These are phyloP conservation scores for Usnea hakonensis DNA, from an alignment of 495 filamentous ascomycete species.

Conservation along the genomic window DNA sequence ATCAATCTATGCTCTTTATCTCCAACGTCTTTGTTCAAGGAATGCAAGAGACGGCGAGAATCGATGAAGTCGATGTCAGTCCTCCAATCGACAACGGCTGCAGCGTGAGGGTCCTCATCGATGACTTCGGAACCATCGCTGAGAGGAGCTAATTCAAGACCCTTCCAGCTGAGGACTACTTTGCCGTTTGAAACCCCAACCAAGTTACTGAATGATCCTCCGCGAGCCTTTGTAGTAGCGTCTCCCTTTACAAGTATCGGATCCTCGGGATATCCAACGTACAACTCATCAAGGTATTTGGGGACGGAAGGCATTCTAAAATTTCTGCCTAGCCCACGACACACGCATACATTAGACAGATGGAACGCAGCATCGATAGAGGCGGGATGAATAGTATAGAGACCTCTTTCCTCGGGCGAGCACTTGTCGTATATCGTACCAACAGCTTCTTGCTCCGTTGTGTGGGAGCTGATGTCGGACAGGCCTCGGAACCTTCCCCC, in stretches of 20 bases:
- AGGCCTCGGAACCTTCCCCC: slow-evolving; percentile 19
- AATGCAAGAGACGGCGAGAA: slow-evolving; percentile 22
- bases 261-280: too few species aligned
- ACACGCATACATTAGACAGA: slow-evolving; percentile 2
- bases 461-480: slow-evolving; percentile 7
- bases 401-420: background rate
- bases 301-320: slow-evolving; percentile 9
- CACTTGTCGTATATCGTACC: slow-evolving; percentile 18
- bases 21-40: slow-evolving; percentile 8
- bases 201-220: too few species aligned
- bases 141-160: slow-evolving; percentile 6
- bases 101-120: slow-evolving; percentile 21
- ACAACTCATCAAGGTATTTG: slow-evolving; percentile 9
- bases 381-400: slow-evolving; percentile 11
- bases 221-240: too few species aligned
- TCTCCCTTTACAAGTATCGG: background rate
- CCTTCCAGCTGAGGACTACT: slow-evolving; percentile 1
- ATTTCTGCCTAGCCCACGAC: background rate
- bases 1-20: slow-evolving; percentile 5
- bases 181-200: background rate
- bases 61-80: slow-evolving; percentile 27
- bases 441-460: slow-evolving; percentile 24
- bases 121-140: slow-evolving; percentile 6
- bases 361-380: slow-evolving; percentile 5
- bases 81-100: slow-evolving; percentile 26